A percentile compares a stretch with the other conserved stretches of the same genome.
These are phyloP conservation scores for Gomphus bonarii DNA, from an alignment of 1,284 basidiomycete genomes.

Conservation along the genomic window DNA sequence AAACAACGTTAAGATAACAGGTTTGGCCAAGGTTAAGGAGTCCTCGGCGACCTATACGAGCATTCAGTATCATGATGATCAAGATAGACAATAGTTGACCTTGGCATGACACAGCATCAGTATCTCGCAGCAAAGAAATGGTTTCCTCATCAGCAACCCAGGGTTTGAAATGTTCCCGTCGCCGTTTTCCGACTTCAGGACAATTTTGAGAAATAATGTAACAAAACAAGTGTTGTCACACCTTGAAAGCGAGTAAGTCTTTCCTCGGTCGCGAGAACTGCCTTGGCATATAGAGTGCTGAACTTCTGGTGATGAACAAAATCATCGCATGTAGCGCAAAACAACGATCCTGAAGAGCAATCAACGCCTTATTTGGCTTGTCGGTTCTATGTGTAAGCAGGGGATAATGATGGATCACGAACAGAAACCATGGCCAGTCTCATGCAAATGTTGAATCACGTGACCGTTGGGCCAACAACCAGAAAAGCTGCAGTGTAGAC, in stretches of 20 bases:
- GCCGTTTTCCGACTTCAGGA: constrained; percentile 27
- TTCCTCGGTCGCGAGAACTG: constrained; percentile 39
- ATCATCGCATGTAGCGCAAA: constrained; percentile 49
- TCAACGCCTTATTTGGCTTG: constrained; percentile 37
- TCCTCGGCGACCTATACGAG: constrained; percentile 61
- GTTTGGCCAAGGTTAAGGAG: constrained; percentile 91
- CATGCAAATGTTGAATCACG: constrained; percentile 43
- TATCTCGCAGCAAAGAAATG: constrained; percentile 24
- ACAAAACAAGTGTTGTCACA: not conserved
- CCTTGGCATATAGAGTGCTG: constrained; percentile 27
- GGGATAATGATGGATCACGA: constrained; percentile 22
- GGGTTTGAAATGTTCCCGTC: constrained; percentile 33
- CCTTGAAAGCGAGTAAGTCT: constrained; percentile 37
- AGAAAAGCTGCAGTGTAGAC: constrained; percentile 65
- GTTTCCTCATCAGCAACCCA: constrained; percentile 34
- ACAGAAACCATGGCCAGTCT: constrained; percentile 60
- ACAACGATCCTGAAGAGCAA: constrained; percentile 45
- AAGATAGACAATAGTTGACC: constrained; percentile 25
- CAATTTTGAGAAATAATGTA: not conserved
- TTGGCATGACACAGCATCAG: constrained; percentile 47
- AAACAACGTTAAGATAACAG: constrained; percentile 88
- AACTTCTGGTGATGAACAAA: constrained; percentile 41
- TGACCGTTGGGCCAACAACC: constrained; percentile 65
- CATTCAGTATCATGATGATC: constrained; percentile 4
- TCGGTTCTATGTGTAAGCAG: not conserved